Base-by-base conservation (phyloP, 306 rosid species). In the Mucuna pruriens region DNA sequence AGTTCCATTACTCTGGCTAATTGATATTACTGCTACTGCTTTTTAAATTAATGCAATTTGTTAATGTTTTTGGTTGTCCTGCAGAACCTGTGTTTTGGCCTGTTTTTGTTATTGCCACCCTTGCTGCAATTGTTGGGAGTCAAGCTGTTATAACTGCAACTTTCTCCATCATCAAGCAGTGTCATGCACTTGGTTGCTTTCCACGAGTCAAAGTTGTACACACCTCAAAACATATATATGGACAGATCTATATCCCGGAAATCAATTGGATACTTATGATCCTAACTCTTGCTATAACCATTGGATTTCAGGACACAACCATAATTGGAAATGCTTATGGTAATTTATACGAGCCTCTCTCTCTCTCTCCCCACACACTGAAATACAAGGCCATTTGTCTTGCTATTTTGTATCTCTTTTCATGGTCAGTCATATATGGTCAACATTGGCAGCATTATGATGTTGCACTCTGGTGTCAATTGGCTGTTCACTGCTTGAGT, bases 101-200 rank as follows among this genome's bases (percentile, higher is more conserved):
- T 39, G 89, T 93, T 80, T 90, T 93, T 82, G 84, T 93, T 78
- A 81, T 90, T 49, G 94, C 92, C 76, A 93, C 97, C 42, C 93
- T 93, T 19, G 97, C 97, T 26, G 82, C 97, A 60, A 91, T 93
- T 80, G 97, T 93, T 83, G 97, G 97, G 84, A 93, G 97, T 81
- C 97, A 93, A 83, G 97, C 97, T 81, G 93, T 93, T 74, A 93
- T 93, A 66, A 88, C 93, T 63, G 97, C 94, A 42, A 93, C 97
- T 77, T 93, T 91, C 88, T 93, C 97, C 71, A 93, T 91, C 74
- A 67, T 93, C 82, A 93, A 93, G 84, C 97, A 93, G 80, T 93
- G 97, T 57, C 94, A 93, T 85, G 94, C 94, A 70, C 94, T 93
- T 77, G 97, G 97, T 70, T 93, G 97, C 92, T 93, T 93, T 86